phyloP scores from a whole-genome alignment of 2,329 filamentous ascomycete species.

The Claviceps capensis region DNA sequence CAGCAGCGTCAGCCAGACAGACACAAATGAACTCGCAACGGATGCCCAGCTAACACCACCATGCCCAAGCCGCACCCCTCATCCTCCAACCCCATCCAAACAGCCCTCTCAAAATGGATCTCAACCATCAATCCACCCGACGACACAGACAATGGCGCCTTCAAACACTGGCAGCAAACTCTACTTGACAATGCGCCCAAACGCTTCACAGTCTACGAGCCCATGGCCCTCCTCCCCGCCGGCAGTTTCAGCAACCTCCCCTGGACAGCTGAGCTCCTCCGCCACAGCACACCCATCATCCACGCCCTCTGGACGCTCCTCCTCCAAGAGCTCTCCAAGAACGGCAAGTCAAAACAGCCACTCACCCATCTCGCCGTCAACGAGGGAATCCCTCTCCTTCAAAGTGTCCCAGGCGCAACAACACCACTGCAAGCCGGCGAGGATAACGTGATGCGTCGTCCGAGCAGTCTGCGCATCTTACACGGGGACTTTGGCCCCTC shows the following conservation, averaged over 20 bases:
- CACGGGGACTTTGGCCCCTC: slow-evolving; percentile 60
- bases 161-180: slow-evolving; percentile 8
- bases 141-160: background rate
- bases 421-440: slow-evolving; percentile 6
- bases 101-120: slow-evolving; percentile 18
- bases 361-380: slow-evolving; percentile 48
- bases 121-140: slow-evolving; percentile 2
- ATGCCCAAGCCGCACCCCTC: slow-evolving; percentile 15
- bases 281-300: slow-evolving; percentile 11
- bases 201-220: slow-evolving; percentile 46
- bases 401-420: slow-evolving; percentile 9
- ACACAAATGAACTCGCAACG: background rate
- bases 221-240: slow-evolving; percentile 45
- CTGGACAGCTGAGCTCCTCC: slow-evolving; percentile 27
- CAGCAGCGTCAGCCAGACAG: background rate
- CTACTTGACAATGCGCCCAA: slow-evolving; percentile 35
- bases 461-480: slow-evolving; percentile 54
- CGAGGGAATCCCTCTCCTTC: slow-evolving; percentile 43
- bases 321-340: slow-evolving; percentile 30
- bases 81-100: slow-evolving; percentile 17
- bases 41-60: background rate
- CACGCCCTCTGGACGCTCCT: slow-evolving; percentile 34
- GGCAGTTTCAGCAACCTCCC: slow-evolving; percentile 35
- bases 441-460: slow-evolving; percentile 63
- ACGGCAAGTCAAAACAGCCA: slow-evolving; percentile 18